These are phyloP conservation scores for Funneliformis caledonium DNA, from an alignment of 371 early-diverging fungal species.

Conservation along the genomic window DNA sequence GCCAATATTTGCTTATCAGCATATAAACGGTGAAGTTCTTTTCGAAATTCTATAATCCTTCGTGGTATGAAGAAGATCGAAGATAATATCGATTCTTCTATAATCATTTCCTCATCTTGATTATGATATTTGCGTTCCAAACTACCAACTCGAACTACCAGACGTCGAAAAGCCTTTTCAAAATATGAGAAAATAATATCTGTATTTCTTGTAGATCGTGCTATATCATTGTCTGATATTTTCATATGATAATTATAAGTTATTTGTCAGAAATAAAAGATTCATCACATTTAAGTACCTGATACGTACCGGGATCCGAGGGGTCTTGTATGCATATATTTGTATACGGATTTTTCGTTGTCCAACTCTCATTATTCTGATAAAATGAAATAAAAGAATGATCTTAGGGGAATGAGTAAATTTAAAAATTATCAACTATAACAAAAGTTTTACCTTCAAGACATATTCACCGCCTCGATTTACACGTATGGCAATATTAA, in stretches of 20 bases:
- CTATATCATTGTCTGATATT: conserved; percentile 10
- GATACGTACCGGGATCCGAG: neutral
- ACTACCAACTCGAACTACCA: conserved; percentile 3
- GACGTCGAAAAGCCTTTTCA: conserved; percentile 1
- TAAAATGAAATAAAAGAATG: neutral
- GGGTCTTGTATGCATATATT: conserved; percentile 28
- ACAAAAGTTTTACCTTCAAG: conserved; percentile 12
- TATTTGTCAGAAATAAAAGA: neutral
- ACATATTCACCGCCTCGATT: conserved; percentile 59
- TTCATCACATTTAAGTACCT: neutral
- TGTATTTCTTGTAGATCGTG: conserved; percentile 7
- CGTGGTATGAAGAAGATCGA: neutral
- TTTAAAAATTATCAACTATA: neutral
- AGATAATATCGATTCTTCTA: conserved; percentile 13
- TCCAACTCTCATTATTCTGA: neutral
- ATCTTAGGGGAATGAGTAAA: neutral
- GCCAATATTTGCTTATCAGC: neutral
- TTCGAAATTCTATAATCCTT: neutral
- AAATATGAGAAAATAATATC: neutral
- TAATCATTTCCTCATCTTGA: neutral
- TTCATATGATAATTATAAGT: neutral
- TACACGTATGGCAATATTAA: conserved; percentile 71
- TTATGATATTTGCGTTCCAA: neutral
- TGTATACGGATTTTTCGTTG: neutral
- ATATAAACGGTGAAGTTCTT: neutral